These are phyloP conservation scores for Prunus salicina DNA, from an alignment of 306 rosid species.

Conservation along the genomic window DNA sequence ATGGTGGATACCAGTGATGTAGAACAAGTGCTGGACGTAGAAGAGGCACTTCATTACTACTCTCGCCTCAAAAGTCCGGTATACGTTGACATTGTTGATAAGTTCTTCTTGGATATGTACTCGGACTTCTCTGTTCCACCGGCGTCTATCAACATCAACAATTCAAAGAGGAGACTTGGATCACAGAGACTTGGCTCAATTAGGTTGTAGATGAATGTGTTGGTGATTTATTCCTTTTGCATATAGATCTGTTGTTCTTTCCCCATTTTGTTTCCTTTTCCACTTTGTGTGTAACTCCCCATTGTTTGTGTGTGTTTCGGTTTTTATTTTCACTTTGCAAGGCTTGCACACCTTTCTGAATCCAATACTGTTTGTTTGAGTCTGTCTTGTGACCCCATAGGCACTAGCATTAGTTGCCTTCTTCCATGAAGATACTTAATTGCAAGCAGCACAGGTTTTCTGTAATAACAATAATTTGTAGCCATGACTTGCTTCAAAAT, in stretches of 20 bases:
- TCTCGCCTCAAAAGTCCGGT: constrained; percentile 80
- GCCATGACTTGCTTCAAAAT: too few species aligned
- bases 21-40: constrained; percentile 81
- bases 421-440: too few species aligned
- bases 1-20: constrained; percentile 68
- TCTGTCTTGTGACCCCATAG: not conserved
- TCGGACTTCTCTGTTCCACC: constrained; percentile 54
- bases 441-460: too few species aligned
- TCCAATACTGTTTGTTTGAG: constrained; percentile 20
- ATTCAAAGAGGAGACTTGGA: constrained; percentile 40
- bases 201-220: constrained; percentile 37
- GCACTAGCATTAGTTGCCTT: too few species aligned
- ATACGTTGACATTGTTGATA: constrained; percentile 79
- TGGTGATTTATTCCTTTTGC: constrained; percentile 26
- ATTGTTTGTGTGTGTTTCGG: constrained; percentile 13
- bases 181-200: constrained; percentile 43
- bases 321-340: constrained; percentile 15
- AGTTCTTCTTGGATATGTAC: constrained; percentile 72
- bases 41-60: constrained; percentile 93
- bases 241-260: constrained; percentile 29
- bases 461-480: too few species aligned
- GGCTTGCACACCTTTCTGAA: constrained; percentile 10
- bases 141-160: constrained; percentile 33
- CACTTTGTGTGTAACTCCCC: constrained; percentile 17
- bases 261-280: constrained; percentile 21